These are phyloP conservation scores for Irpex lacteus DNA, from an alignment of 1,284 basidiomycete species.

Conservation along the genomic window DNA sequence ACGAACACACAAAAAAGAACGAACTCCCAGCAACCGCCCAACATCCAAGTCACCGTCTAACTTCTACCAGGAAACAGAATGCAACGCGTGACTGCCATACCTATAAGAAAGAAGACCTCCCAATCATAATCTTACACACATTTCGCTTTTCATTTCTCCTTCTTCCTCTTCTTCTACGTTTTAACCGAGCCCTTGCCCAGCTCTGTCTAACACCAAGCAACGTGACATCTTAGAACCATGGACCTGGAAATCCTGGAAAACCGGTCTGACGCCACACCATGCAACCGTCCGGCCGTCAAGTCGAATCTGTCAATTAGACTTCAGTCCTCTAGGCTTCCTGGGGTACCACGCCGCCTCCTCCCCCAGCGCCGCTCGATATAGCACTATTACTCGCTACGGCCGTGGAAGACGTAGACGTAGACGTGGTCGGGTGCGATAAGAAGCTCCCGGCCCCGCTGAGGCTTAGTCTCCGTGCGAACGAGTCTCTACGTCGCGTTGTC, in stretches of 20 bases:
- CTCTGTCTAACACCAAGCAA: too few relatives aligned
- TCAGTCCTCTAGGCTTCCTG: constrained; percentile 7
- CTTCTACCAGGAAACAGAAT: neutral
- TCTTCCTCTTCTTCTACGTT: neutral
- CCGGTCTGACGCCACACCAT: too few relatives aligned
- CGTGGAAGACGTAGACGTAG: neutral
- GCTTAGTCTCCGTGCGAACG: constrained; percentile 28
- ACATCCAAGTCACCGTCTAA: neutral
- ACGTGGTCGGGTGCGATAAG: neutral
- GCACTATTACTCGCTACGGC: neutral
- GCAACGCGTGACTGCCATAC: neutral
- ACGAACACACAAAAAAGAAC: neutral
- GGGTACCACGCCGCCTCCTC: constrained; percentile 1
- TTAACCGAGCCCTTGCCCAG: neutral
- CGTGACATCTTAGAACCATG: too few relatives aligned
- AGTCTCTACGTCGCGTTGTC: constrained; percentile 21
- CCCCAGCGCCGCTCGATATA: neutral
- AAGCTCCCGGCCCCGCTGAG: constrained; percentile 23
- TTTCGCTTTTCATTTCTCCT: neutral
- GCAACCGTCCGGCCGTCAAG: too few relatives aligned
- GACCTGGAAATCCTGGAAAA: neutral
- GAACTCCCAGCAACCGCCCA: neutral
- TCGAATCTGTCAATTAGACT: neutral
- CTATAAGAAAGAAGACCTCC: neutral
- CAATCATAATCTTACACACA: neutral